phyloP scores from a whole-genome alignment of 257 asterid genomes.

The Anisodus acutangulus region DNA sequence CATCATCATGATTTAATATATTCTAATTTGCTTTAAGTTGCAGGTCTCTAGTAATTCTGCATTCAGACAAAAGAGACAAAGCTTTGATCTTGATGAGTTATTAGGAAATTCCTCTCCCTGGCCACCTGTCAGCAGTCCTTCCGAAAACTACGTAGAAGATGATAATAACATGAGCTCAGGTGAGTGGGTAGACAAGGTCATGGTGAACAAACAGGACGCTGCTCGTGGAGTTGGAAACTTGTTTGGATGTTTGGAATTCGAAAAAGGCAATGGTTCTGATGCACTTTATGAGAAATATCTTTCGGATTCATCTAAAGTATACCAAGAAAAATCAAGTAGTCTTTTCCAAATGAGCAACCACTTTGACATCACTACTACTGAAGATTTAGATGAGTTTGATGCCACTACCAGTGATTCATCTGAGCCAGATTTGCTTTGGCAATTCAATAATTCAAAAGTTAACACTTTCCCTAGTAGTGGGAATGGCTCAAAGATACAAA shows the following conservation, averaged over 20 bases:
- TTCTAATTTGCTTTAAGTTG: constrained; percentile 17
- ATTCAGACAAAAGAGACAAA: constrained; percentile 63
- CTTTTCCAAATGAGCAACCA: constrained; percentile 50
- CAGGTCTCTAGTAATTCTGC: constrained; percentile 62
- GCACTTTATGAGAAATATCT: constrained; percentile 55
- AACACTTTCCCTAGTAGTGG: constrained; percentile 60
- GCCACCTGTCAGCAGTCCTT: constrained; percentile 71
- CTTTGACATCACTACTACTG: constrained; percentile 49
- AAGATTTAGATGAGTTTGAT: constrained; percentile 81
- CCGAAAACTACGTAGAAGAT: constrained; percentile 57
- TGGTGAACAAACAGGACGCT: constrained; percentile 88
- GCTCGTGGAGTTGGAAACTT: constrained; percentile 45
- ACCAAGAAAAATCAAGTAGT: constrained; percentile 50
- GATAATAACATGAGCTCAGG: constrained; percentile 70
- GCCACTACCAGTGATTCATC: constrained; percentile 89
- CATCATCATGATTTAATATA: not conserved
- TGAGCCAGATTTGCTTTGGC: constrained; percentile 90
- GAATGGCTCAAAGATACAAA: constrained; percentile 57
- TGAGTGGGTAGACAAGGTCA: constrained; percentile 97
- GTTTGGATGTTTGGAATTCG: constrained; percentile 51
- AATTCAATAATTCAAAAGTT: constrained; percentile 65
- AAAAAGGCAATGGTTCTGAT: constrained; percentile 49
- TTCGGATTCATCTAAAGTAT: constrained; percentile 54
- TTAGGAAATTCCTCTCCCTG: constrained; percentile 79
- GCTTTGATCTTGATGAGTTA: constrained; percentile 76